Percentiles rank a stretch among this genome's conserved stretches.
Conservation (phyloP, 164 flowering plant species). For the Akebia trifoliata region DNA sequence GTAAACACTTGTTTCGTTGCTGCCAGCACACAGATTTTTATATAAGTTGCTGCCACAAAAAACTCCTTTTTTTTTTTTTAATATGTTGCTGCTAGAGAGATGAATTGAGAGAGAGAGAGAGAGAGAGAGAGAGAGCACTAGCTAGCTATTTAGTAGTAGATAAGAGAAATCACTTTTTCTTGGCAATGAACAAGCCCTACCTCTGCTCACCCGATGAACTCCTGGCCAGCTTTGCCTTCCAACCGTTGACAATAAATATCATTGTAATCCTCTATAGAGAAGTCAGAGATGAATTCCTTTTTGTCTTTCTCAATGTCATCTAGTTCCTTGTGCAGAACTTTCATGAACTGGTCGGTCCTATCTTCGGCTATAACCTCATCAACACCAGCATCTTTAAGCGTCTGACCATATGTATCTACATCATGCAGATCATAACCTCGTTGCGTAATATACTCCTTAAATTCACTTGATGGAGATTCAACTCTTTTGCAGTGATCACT, state of each 20-base stretch:
- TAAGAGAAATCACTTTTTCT: conserved; percentile 43
- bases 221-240: conserved; percentile 83
- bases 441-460: conserved; percentile 69
- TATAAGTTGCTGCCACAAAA: no score
- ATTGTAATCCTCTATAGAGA: conserved; percentile 80
- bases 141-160: no score
- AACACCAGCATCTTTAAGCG: conserved; percentile 97
- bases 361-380: conserved; percentile 83
- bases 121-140: no score
- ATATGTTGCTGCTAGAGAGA: no score
- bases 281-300: conserved; percentile 60
- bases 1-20: no score
- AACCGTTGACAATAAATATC: conserved; percentile 85
- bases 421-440: conserved; percentile 97
- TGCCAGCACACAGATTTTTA: no score
- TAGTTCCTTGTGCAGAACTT: conserved; percentile 69
- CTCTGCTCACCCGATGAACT: conserved; percentile 79
- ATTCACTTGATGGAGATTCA: conserved; percentile 68
- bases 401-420: conserved; percentile 88
- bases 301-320: conserved; percentile 61
- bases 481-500: conserved; percentile 82
- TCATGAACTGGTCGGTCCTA: conserved; percentile 84
- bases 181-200: conserved; percentile 92
- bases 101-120: no score
- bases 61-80: no score